Base-by-base conservation (phyloP, 2,329 filamentous ascomycete genomes). In the Cytospora mali region DNA sequence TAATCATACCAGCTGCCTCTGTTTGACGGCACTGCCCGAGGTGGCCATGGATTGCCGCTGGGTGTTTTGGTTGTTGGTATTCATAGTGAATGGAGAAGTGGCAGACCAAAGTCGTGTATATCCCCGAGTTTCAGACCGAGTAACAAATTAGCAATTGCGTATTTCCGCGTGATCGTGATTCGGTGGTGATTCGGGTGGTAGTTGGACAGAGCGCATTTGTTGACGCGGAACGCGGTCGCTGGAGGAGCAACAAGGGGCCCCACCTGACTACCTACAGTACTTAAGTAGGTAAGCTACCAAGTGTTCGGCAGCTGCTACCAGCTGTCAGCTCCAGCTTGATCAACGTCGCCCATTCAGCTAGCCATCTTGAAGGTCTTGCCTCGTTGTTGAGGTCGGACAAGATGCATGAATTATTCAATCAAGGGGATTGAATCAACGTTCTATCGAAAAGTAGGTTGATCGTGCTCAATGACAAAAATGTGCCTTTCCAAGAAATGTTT, bases 1-100 rank as follows among this genome's bases (percentile, higher is more conserved):
- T 48, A 46, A 39, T 71, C 76, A 59, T 69, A 83, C 81, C 68
- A 84, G 67, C 70, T 84, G 81, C 62, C 81, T 74, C 39, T 79
- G 75, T 70, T 84, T 84, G 33, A 81, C 75, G 23, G 74, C 79
- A 35, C 77, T 75, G 35, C 80, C 80, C 4, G 80, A 74, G 10
- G 68, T 66, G 28, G 70, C 69, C 69, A 72, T 71, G 1, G 74
- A 80, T 27, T 74, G 71, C 42, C 76, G 71, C 62, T 74, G 61
- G 31, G 69, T 60, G 18, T 66, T 67, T 58, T 67, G 70, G 31
- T 67, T 62, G 64, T 68, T 70, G 21, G 69, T 67, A 56, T 65
- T 71, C 58, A 71, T 69, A 1, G 68, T 71, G 56, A 68, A 67
- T 51, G 67, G 68, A 28, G n/a, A 46, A 46, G n/a, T 46, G 42